Conservation (phyloP, 2,329 filamentous ascomycete species). For the Pseudogymnoascus sp. region DNA sequence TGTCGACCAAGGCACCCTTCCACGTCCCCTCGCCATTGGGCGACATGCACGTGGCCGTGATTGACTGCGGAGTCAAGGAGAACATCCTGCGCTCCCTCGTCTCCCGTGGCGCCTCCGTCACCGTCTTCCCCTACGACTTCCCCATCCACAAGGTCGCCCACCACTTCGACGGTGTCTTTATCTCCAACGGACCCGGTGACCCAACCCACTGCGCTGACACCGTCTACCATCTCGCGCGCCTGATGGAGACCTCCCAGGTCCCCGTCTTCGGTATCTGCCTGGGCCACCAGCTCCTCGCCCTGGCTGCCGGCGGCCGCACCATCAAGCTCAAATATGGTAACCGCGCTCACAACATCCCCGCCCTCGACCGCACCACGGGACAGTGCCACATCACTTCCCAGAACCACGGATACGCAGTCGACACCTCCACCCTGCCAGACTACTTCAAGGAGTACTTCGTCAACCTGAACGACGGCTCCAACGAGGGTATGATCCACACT, state of each 20-base stretch:
- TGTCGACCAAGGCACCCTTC: constrained; percentile 97
- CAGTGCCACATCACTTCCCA: constrained; percentile 98
- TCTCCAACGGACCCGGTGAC: constrained; percentile 93
- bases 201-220: constrained; percentile 80
- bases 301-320: constrained; percentile 80
- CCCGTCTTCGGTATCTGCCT: constrained; percentile 96
- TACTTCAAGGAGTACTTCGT: constrained; percentile 99
- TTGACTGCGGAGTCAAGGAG: constrained; percentile 99
- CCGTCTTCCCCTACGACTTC: constrained; percentile 93
- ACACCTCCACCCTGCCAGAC: constrained; percentile 68
- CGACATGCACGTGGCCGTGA: constrained; percentile 82
- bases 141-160: constrained; percentile 97
- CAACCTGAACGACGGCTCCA: constrained; percentile 95
- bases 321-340: constrained; percentile 99
- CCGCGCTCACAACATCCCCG: constrained; percentile 96
- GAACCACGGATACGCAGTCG: constrained; percentile 96
- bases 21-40: constrained; percentile 81
- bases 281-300: constrained; percentile 88
- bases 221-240: constrained; percentile 52
- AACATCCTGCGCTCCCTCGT: constrained; percentile 96
- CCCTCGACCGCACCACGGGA: constrained; percentile 86
- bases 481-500: constrained; percentile 96
- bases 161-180: constrained; percentile 98
- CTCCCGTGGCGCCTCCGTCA: constrained; percentile 82
- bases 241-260: constrained; percentile 83